Percentiles rank a stretch among this genome's conserved stretches.
phyloP scores from a whole-genome alignment of 2,329 filamentous ascomycete genomes.

The Fusarium palustre region DNA sequence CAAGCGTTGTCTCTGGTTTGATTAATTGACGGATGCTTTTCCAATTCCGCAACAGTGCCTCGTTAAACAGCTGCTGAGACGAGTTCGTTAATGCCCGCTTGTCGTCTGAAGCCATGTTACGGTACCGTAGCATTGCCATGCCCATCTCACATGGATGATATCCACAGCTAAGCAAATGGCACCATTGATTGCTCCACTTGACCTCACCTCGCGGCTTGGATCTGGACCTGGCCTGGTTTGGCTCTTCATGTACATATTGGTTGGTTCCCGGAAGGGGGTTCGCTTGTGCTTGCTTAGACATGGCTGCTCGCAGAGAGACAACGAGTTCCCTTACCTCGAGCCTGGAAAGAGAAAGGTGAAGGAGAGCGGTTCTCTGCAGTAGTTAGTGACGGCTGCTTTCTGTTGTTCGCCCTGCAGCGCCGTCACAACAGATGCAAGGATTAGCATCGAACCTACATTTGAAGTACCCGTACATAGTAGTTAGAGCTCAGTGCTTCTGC shows the following conservation, averaged over 20 bases:
- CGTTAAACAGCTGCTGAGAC: constrained; percentile 34
- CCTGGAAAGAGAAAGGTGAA: neutral
- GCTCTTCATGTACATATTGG: constrained; percentile 29
- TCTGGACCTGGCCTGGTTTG: constrained; percentile 36
- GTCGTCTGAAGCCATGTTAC: constrained; percentile 12
- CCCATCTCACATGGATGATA: constrained; percentile 35
- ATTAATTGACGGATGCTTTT: constrained; percentile 34
- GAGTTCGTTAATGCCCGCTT: constrained; percentile 34
- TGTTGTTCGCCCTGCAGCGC: constrained; percentile 19
- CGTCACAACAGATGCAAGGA: constrained; percentile 20
- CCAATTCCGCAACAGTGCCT: constrained; percentile 22
- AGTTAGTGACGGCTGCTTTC: constrained; percentile 8
- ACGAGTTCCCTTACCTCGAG: neutral
- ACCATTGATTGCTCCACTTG: constrained; percentile 48
- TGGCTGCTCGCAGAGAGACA: constrained; percentile 14
- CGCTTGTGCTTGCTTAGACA: constrained; percentile 16
- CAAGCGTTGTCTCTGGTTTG: constrained; percentile 2
- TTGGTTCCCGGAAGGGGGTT: constrained; percentile 29
- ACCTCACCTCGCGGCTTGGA: constrained; percentile 22
- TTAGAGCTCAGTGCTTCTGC: neutral
- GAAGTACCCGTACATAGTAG: neutral
- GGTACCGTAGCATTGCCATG: constrained; percentile 11
- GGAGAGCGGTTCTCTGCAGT: constrained; percentile 5
- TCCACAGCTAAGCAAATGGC: constrained; percentile 44
- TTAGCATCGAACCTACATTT: constrained; percentile 16